These are phyloP conservation scores for Aspergillus sp. DNA, from an alignment of 2,329 filamentous ascomycete genomes.

Conservation along the genomic window DNA sequence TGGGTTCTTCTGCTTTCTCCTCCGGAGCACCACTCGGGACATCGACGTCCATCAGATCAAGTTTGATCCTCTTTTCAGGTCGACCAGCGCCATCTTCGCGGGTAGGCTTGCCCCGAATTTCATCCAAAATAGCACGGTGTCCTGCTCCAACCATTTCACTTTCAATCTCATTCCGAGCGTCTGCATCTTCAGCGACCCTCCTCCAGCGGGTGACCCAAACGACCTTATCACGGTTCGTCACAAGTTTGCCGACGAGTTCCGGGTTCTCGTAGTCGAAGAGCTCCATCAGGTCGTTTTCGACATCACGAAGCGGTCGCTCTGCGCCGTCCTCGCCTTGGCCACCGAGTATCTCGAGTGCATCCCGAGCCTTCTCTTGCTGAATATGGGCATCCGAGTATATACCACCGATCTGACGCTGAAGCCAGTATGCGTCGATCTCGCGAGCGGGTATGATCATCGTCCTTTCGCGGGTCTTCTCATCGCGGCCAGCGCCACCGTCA, in stretches of 20 bases:
- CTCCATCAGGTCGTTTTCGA: constrained; percentile 98
- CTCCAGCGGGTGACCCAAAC: constrained; percentile 91
- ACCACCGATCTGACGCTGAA: constrained; percentile 83
- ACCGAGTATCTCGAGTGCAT: constrained; percentile 75
- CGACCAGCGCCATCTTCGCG: constrained; percentile 53
- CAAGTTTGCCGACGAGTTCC: constrained; percentile 82
- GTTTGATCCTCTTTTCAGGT: constrained; percentile 74
- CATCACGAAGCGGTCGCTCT: constrained; percentile 79
- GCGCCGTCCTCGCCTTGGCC: constrained; percentile 67
- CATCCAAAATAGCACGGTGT: constrained; percentile 76
- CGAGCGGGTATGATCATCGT: constrained; percentile 64
- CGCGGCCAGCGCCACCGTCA: constrained; percentile 53
- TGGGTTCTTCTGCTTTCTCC: constrained; percentile 46
- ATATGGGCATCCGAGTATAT: constrained; percentile 87
- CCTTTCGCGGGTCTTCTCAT: constrained; percentile 41
- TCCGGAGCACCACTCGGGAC: constrained; percentile 51
- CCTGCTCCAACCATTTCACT: constrained; percentile 88
- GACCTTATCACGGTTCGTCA: constrained; percentile 86
- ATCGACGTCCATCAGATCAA: constrained; percentile 80
- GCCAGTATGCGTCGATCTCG: constrained; percentile 95
- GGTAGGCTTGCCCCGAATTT: constrained; percentile 65
- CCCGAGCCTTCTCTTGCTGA: constrained; percentile 85
- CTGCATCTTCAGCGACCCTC: constrained; percentile 68
- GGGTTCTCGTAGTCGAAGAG: constrained; percentile 96
- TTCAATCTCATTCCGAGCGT: constrained; percentile 68